Evolutionary conservation across 2,329 filamentous ascomycete genomes (phyloP).

Genomic region (Bipolaris sorokiniana): DNA sequence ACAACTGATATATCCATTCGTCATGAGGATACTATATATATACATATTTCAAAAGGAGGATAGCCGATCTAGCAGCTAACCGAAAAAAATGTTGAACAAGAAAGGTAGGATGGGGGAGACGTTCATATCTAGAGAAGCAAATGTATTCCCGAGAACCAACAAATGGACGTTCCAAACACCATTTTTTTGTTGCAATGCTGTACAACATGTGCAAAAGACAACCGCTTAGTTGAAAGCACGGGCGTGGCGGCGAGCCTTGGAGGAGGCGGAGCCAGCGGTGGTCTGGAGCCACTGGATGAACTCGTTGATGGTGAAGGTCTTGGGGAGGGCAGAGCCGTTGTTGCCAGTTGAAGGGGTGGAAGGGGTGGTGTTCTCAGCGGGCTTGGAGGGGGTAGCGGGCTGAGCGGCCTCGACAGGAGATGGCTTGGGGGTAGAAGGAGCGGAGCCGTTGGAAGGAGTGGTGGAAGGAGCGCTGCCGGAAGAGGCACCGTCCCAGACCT

Average conservation of each 20-base stretch:
- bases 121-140: constrained; percentile 13
- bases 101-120: constrained; percentile 6
- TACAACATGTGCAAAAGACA: background rate
- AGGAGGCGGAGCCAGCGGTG: constrained; percentile 24
- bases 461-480: constrained; percentile 17
- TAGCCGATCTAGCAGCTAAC: too few species aligned
- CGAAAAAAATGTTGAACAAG: constrained; percentile 15
- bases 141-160: constrained; percentile 12
- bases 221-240: constrained; percentile 49
- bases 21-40: too few species aligned
- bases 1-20: too few species aligned
- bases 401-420: constrained; percentile 11
- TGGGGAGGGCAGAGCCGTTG: constrained; percentile 30
- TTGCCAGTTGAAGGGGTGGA: constrained; percentile 16
- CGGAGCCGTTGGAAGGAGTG: constrained; percentile 7
- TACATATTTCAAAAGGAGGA: too few species aligned
- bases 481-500: constrained; percentile 41
- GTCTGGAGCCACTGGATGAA: constrained; percentile 41
- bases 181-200: constrained; percentile 12
- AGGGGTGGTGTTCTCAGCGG: constrained; percentile 1
- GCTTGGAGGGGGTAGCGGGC: constrained; percentile 14
- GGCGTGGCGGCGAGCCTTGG: constrained; percentile 41
- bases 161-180: constrained; percentile 16
- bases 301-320: constrained; percentile 38
- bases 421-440: constrained; percentile 1